phyloP scores from a whole-genome alignment of 1,284 basidiomycete genomes.

The Fomitopsis palustris region DNA sequence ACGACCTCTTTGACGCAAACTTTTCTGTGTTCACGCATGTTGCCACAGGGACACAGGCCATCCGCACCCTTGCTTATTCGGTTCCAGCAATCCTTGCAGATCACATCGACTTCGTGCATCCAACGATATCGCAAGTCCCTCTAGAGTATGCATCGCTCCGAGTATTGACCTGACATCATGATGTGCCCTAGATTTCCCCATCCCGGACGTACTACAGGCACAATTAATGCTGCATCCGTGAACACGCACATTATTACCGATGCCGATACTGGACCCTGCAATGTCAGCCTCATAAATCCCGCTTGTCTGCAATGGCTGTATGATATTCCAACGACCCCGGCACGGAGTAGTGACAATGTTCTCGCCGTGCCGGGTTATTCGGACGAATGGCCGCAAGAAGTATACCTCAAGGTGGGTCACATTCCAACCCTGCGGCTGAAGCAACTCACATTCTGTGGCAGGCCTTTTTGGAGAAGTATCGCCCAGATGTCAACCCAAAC shows the following conservation, averaged over 20 bases:
- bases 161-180: background rate
- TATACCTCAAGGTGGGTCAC: slow-evolving; percentile 1
- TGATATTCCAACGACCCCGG: slow-evolving; percentile 43
- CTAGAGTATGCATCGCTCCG: no score
- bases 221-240: background rate
- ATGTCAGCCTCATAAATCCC: slow-evolving; percentile 23
- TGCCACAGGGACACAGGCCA: slow-evolving; percentile 24
- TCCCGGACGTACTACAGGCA: background rate
- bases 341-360: slow-evolving; percentile 39
- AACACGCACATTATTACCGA: background rate
- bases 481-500: slow-evolving; percentile 41
- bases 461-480: slow-evolving; percentile 47
- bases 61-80: slow-evolving; percentile 36
- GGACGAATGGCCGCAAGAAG: slow-evolving; percentile 31
- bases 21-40: slow-evolving; percentile 32
- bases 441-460: slow-evolving; percentile 14
- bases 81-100: slow-evolving; percentile 29
- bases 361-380: slow-evolving; percentile 58
- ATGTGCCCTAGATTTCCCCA: background rate
- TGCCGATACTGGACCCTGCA: background rate
- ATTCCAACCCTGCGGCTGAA: background rate
- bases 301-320: slow-evolving; percentile 53
- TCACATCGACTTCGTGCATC: slow-evolving; percentile 29
- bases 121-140: background rate
- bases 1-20: slow-evolving; percentile 27